Evolutionary conservation across 257 asterid species (phyloP), one percentile per base, ranked within the genome.

Genomic region (Handroanthus guayacan): DNA sequence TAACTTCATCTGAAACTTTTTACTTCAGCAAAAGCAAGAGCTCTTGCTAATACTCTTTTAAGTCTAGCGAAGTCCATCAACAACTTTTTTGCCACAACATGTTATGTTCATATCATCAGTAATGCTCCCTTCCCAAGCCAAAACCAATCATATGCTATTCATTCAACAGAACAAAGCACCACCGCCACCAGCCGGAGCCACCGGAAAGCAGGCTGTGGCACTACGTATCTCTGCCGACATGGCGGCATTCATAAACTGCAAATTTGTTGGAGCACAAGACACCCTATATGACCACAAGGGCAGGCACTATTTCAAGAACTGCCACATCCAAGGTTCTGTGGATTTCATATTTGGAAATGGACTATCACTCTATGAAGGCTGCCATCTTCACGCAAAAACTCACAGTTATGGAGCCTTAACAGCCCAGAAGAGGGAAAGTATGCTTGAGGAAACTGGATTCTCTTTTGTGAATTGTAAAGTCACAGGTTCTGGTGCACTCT

Each of bases 131-230:
- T 55, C 17, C 9, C 11, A 44, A 44, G 50, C 9, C 50, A 44
- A 9, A 44, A 44, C 12, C 11, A 9, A 47, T 9, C 14, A 47
- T 1, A 9, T 7, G 14, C 10, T 36, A 7, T 55, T 48, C 8
- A 4, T 31, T 8, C 6, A 2, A 74, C 93, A 93, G 98, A 94
- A 94, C 83, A 89, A 87, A 69, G 93, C 97, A 0, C 77, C 86
- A 13, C 12, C 90, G 0, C 93, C 97, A 20, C 76, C 91, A 12
- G 77, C 93, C 5, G 98, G 97, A 38, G 97, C 96, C 11, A 69
- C 74, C 3, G 95, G 97, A 9, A 90, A 92, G 86, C 97, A 94
- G 79, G 98, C 96, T 17, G 99, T 92, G 85, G 99, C 99, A 10
- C 87, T 92, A 47, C 86, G 97, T 58, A 94, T 94, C n/a, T 88